Conservation (phyloP, 495 filamentous ascomycete genomes). For the Penicillium atrosanguineum region DNA sequence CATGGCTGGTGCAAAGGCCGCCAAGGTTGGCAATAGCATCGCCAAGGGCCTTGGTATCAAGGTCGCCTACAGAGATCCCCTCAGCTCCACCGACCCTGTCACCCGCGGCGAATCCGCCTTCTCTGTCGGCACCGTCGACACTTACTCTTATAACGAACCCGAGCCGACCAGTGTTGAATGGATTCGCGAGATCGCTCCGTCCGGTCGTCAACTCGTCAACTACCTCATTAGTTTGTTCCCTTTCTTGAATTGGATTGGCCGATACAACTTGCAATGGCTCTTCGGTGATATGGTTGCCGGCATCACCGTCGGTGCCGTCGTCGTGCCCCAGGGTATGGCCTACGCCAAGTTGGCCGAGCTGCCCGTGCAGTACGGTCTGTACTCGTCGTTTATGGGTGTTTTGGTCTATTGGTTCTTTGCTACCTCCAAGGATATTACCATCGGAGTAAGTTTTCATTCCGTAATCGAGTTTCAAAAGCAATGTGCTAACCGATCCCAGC, state of each 20-base stretch:
- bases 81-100: conserved; percentile 49
- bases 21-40: conserved; percentile 66
- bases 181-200: conserved; percentile 61
- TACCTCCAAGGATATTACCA: conserved; percentile 98
- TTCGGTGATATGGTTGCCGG: conserved; percentile 87
- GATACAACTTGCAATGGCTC: conserved; percentile 89
- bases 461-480: neutral
- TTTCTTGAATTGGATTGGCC: conserved; percentile 79
- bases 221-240: conserved; percentile 78
- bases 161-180: conserved; percentile 76
- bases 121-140: conserved; percentile 71
- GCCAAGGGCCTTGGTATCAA: conserved; percentile 87
- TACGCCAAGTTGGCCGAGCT: conserved; percentile 86
- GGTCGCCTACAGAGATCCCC: conserved; percentile 60
- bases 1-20: conserved; percentile 40
- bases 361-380: conserved; percentile 78
- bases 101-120: conserved; percentile 76
- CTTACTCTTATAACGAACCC: conserved; percentile 76
- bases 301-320: conserved; percentile 92
- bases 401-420: conserved; percentile 98
- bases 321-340: conserved; percentile 97
- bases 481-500: conserved; percentile 50
- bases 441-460: conserved; percentile 65
- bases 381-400: conserved; percentile 98
- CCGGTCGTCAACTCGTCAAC: conserved; percentile 43